Conservation (phyloP, 2,329 filamentous ascomycete genomes). For the Taxawa tesnikishii region DNA sequence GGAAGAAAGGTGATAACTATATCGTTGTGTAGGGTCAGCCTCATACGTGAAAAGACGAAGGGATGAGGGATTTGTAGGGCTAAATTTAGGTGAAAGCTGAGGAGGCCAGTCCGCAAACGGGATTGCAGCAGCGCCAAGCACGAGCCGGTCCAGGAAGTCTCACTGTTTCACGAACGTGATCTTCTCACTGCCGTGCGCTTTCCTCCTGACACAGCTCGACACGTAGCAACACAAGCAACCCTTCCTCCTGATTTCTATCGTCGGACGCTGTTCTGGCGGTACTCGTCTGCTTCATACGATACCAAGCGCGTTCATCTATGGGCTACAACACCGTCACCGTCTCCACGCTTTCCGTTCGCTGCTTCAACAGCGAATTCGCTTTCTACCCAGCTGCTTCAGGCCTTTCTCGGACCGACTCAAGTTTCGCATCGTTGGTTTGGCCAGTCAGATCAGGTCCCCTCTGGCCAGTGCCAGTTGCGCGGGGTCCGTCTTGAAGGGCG, state of each 20-base stretch:
- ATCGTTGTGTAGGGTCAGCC: too few relatives aligned
- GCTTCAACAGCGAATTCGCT: background rate
- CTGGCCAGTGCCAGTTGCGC: conserved; percentile 19
- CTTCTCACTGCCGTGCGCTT: too few relatives aligned
- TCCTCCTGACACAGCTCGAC: background rate
- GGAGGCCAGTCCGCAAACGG: too few relatives aligned
- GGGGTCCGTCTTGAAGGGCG: conserved; percentile 41
- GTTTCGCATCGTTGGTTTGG: conserved; percentile 35
- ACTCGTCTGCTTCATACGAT: background rate
- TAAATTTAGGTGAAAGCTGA: too few relatives aligned
- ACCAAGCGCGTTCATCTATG: background rate
- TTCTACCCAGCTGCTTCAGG: conserved; percentile 1
- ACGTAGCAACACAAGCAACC: background rate
- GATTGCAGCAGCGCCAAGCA: too few relatives aligned
- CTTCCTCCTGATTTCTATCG: background rate
- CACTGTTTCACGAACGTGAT: too few relatives aligned
- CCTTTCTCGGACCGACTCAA: conserved; percentile 22
- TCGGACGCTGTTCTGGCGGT: background rate
- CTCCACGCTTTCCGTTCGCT: background rate
- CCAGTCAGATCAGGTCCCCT: conserved; percentile 18
- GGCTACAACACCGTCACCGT: background rate
- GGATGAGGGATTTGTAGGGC: too few relatives aligned
- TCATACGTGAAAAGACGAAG: too few relatives aligned
- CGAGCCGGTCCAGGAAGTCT: too few relatives aligned
- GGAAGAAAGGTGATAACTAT: too few relatives aligned